Evolutionary conservation across 2,329 filamentous ascomycete genomes (phyloP).

Genomic region (Lojkania enalia): DNA sequence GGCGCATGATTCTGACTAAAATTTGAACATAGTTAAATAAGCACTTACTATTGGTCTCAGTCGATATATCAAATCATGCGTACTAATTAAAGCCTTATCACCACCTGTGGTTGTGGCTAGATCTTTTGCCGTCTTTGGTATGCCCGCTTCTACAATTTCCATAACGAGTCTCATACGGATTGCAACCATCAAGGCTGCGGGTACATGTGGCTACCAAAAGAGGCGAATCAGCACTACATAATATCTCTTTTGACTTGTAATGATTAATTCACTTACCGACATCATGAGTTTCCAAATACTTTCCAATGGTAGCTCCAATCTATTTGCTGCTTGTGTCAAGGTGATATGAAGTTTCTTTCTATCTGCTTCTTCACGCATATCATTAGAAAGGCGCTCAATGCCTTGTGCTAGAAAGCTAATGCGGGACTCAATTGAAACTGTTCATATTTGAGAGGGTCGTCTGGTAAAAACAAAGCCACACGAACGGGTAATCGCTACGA

Average conservation of each 20-base stretch:
- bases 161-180: not conserved
- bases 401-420: too few relatives aligned
- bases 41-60: too few relatives aligned
- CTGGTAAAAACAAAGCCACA: too few relatives aligned
- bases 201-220: slow-evolving; percentile 2
- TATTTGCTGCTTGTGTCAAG: not conserved
- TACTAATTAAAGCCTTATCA: slow-evolving; percentile 2
- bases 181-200: slow-evolving; percentile 2
- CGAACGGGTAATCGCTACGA: too few relatives aligned
- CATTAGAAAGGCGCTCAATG: too few relatives aligned
- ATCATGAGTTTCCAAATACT: slow-evolving; percentile 6
- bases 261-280: slow-evolving; percentile 1
- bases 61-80: not conserved
- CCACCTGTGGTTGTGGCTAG: not conserved
- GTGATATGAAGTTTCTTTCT: not conserved
- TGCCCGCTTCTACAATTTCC: slow-evolving; percentile 1
- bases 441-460: too few relatives aligned
- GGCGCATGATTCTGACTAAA: slow-evolving; percentile 3
- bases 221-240: too few relatives aligned
- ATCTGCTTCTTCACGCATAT: too few relatives aligned
- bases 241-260: not conserved
- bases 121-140: slow-evolving; percentile 1
- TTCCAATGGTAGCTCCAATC: slow-evolving; percentile 2
- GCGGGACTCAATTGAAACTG: too few relatives aligned
- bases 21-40: too few relatives aligned